These are phyloP conservation scores for Trichoderma arundinaceum DNA, from an alignment of 2,329 filamentous ascomycete species.

Conservation along the genomic window DNA sequence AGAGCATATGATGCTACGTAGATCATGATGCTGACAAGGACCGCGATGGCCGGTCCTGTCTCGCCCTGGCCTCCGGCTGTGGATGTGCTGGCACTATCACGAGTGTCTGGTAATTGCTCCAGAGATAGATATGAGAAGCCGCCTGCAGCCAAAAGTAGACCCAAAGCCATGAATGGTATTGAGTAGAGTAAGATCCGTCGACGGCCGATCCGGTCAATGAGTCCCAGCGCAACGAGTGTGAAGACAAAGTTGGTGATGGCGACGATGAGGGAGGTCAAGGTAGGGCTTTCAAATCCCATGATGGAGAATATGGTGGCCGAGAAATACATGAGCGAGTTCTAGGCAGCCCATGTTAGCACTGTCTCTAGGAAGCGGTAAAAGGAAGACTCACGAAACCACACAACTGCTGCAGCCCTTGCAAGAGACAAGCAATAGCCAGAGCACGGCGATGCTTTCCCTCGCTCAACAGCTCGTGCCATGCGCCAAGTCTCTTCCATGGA, in stretches of 20 bases:
- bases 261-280: conserved; percentile 78
- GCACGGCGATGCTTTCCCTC: conserved; percentile 73
- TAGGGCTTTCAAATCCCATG: conserved; percentile 78
- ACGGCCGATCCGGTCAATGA: conserved; percentile 81
- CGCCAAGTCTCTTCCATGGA: conserved; percentile 49
- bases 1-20: conserved; percentile 88
- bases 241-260: conserved; percentile 84
- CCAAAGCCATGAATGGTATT: conserved; percentile 80
- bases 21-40: conserved; percentile 76
- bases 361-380: not conserved
- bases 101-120: conserved; percentile 36
- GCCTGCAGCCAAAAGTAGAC: conserved; percentile 71
- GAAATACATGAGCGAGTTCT: conserved; percentile 93
- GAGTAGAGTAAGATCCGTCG: conserved; percentile 81
- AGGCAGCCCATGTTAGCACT: conserved; percentile 14
- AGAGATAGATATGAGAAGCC: conserved; percentile 72
- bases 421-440: conserved; percentile 80
- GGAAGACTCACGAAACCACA: conserved; percentile 73
- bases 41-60: conserved; percentile 55
- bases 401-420: conserved; percentile 87
- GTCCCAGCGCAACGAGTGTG: conserved; percentile 72
- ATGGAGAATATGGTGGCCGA: conserved; percentile 81
- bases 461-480: conserved; percentile 60
- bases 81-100: conserved; percentile 34
- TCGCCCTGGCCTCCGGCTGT: conserved; percentile 33